A percentile compares a stretch with the other conserved stretches of the same genome.
Evolutionary conservation across 345 rosid species (phyloP).

Genomic region (Euclidium syriacum): DNA sequence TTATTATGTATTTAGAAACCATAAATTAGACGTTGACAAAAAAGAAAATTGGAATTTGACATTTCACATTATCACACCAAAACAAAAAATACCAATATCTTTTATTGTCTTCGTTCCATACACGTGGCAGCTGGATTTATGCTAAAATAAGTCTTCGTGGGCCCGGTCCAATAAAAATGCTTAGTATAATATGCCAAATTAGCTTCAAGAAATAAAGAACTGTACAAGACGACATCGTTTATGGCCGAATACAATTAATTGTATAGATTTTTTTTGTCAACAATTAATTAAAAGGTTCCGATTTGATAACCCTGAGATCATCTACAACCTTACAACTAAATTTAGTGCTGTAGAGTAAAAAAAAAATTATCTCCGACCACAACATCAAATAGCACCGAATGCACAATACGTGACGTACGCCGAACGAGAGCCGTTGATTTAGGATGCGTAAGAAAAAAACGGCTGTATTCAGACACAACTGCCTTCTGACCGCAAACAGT

Average conservation of each 20-base stretch:
- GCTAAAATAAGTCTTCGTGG: constrained; percentile 27
- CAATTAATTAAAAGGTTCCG: too few species aligned
- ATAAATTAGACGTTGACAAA: constrained; percentile 8
- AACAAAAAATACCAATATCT: not conserved
- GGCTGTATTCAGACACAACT: too few species aligned
- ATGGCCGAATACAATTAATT: constrained; percentile 24
- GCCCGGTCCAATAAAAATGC: constrained; percentile 11
- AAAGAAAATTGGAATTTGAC: not conserved
- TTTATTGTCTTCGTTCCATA: not conserved
- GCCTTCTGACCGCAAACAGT: too few species aligned
- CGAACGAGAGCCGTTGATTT: too few species aligned
- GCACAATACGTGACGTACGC: too few species aligned
- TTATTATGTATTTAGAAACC: not conserved
- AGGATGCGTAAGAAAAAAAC: too few species aligned
- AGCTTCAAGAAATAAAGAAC: not conserved
- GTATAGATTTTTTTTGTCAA: too few species aligned
- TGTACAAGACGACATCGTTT: constrained; percentile 23
- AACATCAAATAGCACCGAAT: too few species aligned
- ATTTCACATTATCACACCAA: not conserved
- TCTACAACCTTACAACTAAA: too few species aligned
- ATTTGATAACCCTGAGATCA: too few species aligned
- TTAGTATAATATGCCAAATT: constrained; percentile 27
- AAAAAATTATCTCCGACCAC: too few species aligned
- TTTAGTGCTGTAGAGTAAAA: too few species aligned
- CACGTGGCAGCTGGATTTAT: constrained; percentile 19